A percentile compares a stretch with the other conserved stretches of the same genome.
phyloP scores from a whole-genome alignment of 441 rosid genomes.

The Sinapis alba region DNA sequence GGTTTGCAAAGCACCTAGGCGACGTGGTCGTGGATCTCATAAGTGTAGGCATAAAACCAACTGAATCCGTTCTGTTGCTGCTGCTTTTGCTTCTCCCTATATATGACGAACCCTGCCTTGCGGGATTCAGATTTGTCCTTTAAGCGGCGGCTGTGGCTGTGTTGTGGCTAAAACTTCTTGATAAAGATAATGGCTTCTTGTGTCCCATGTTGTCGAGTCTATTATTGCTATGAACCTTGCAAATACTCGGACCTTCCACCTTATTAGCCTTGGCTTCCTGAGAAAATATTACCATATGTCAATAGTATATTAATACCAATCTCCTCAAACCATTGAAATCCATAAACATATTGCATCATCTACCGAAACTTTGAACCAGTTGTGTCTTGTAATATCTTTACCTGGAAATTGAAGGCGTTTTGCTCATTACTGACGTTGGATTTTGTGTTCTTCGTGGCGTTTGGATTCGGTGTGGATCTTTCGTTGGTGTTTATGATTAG shows the following conservation, averaged over 20 bases:
- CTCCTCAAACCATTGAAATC: neutral
- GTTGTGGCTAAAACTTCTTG: slow-evolving; percentile 54
- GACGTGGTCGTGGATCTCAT: slow-evolving; percentile 37
- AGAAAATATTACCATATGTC: slow-evolving; percentile 22
- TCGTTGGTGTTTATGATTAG: slow-evolving; percentile 16
- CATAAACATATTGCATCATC: neutral
- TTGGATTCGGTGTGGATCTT: slow-evolving; percentile 29
- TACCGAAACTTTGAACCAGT: neutral
- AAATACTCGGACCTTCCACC: slow-evolving; percentile 40
- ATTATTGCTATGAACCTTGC: slow-evolving; percentile 42
- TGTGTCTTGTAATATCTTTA: neutral
- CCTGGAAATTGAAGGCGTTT: slow-evolving; percentile 7
- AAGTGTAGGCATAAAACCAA: slow-evolving; percentile 26
- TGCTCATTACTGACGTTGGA: neutral
- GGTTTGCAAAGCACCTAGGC: slow-evolving; percentile 42
- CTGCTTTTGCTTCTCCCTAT: slow-evolving; percentile 39
- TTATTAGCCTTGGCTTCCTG: slow-evolving; percentile 25
- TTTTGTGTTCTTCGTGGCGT: slow-evolving; percentile 9
- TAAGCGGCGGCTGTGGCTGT: slow-evolving; percentile 1
- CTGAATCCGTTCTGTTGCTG: slow-evolving; percentile 29
- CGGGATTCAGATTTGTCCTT: neutral
- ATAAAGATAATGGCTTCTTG: slow-evolving; percentile 33
- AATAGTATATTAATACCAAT: neutral
- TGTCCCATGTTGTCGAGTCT: slow-evolving; percentile 44
- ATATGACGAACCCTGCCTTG: slow-evolving; percentile 13